Conservation (phyloP, 768 basidiomycete genomes). For the Trametes maxima region DNA sequence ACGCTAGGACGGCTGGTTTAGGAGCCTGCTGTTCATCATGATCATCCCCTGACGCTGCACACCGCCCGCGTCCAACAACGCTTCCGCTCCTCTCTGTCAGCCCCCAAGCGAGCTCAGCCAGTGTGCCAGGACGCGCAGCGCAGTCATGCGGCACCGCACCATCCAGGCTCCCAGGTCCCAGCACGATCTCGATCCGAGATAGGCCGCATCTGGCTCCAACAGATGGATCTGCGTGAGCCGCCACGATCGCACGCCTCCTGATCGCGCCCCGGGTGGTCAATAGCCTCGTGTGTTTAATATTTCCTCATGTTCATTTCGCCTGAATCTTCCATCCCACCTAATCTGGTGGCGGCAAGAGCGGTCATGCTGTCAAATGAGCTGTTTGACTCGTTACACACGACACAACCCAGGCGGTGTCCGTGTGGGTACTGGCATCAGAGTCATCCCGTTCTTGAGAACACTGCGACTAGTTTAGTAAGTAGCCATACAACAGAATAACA, state of each 20-base stretch:
- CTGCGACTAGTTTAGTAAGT: too few species aligned
- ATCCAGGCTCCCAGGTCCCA: not conserved
- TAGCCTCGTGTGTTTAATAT: slow-evolving; percentile 21
- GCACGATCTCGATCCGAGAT: not conserved
- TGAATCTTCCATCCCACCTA: not conserved
- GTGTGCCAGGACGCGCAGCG: not conserved
- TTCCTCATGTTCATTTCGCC: slow-evolving; percentile 16
- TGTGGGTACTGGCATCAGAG: too few species aligned
- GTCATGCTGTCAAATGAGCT: not conserved
- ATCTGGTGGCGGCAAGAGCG: slow-evolving; percentile 2
- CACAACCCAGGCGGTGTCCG: too few species aligned
- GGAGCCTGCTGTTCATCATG: slow-evolving; percentile 8
- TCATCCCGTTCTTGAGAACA: too few species aligned
- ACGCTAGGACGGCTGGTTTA: too few species aligned
- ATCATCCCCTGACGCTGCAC: slow-evolving; percentile 3
- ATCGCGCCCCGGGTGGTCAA: slow-evolving; percentile 14
- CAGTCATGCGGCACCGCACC: slow-evolving; percentile 7
- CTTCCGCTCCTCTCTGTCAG: not conserved
- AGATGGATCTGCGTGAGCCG: not conserved
- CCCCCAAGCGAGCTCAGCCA: too few species aligned
- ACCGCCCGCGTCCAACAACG: not conserved
- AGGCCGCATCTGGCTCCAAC: slow-evolving; percentile 9
- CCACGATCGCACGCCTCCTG: slow-evolving; percentile 14
- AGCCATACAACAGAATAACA: too few species aligned
- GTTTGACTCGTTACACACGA: too few species aligned